These are phyloP conservation scores for Excoecaria cochinchinensis DNA, from an alignment of 345 rosid species.

Conservation along the genomic window DNA sequence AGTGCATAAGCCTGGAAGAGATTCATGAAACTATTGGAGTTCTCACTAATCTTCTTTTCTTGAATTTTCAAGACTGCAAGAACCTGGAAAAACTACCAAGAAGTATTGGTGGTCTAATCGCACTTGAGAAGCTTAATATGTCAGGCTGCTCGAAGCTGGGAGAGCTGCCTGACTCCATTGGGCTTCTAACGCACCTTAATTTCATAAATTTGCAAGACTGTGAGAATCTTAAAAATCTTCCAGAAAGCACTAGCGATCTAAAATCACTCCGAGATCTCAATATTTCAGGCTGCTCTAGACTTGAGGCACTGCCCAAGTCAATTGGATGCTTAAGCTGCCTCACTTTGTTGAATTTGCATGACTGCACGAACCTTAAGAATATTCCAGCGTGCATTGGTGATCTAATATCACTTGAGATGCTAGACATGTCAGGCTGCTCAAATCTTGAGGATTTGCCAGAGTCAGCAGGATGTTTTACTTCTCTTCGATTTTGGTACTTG, in stretches of 20 bases:
- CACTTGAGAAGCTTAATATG: conserved; percentile 1
- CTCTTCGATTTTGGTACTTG: conserved; percentile 5
- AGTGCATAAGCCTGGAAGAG: conserved; percentile 13
- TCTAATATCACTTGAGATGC: conserved; percentile 20
- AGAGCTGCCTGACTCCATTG: conserved; percentile 14
- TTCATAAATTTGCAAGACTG: conserved; percentile 12
- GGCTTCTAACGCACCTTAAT: background rate
- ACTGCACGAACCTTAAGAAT: conserved; percentile 19
- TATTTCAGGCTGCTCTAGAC: conserved; percentile 13
- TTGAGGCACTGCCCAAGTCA: conserved; percentile 10
- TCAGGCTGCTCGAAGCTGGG: conserved; percentile 7
- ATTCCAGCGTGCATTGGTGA: conserved; percentile 13
- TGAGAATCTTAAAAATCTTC: conserved; percentile 14
- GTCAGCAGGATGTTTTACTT: background rate
- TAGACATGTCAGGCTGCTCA: conserved; percentile 26
- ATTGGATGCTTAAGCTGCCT: conserved; percentile 7
- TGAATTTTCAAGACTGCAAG: background rate
- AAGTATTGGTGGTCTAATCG: conserved; percentile 2
- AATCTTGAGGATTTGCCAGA: conserved; percentile 7
- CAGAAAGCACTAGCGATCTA: conserved; percentile 3
- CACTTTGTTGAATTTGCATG: conserved; percentile 5
- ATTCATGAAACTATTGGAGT: conserved; percentile 19
- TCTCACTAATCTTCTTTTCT: background rate
- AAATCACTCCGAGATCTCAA: conserved; percentile 1
- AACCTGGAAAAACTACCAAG: conserved; percentile 1